Conservation (phyloP, 768 basidiomycete genomes). For the Cubamyces lactineus region DNA sequence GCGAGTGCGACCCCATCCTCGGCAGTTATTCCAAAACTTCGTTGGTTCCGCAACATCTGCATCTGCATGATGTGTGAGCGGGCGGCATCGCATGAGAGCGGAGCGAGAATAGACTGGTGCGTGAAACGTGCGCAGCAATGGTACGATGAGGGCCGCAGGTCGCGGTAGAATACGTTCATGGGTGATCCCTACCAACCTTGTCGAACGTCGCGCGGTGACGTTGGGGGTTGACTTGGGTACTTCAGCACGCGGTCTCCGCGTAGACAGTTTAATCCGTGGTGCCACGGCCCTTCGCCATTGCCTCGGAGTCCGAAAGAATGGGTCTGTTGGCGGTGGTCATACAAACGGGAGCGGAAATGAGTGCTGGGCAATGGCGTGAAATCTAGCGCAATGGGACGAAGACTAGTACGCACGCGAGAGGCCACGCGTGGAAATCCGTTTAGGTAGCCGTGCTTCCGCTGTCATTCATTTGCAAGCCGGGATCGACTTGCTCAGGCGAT, state of each 20-base stretch:
- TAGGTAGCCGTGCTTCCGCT: not conserved
- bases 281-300: not conserved
- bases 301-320: not conserved
- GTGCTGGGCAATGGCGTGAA: not conserved
- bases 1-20: conserved; percentile 1
- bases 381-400: not conserved
- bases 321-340: not conserved
- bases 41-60: not conserved
- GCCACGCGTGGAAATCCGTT: not conserved
- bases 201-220: conserved; percentile 4
- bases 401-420: not conserved
- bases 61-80: not conserved
- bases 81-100: conserved; percentile 8
- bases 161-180: conserved; percentile 3
- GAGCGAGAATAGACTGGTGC: conserved; percentile 7
- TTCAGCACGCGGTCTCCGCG: conserved; percentile 1
- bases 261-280: not conserved
- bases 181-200: not conserved
- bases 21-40: not conserved
- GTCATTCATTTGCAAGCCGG: not conserved
- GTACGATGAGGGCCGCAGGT: not conserved
- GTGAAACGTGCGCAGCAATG: conserved; percentile 8
- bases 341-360: conserved; percentile 11
- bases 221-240: conserved; percentile 2
- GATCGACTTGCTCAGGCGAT: not conserved